Base-by-base conservation (phyloP, 192 early-diverging fungal species). In the Coemansia sp. region DNA sequence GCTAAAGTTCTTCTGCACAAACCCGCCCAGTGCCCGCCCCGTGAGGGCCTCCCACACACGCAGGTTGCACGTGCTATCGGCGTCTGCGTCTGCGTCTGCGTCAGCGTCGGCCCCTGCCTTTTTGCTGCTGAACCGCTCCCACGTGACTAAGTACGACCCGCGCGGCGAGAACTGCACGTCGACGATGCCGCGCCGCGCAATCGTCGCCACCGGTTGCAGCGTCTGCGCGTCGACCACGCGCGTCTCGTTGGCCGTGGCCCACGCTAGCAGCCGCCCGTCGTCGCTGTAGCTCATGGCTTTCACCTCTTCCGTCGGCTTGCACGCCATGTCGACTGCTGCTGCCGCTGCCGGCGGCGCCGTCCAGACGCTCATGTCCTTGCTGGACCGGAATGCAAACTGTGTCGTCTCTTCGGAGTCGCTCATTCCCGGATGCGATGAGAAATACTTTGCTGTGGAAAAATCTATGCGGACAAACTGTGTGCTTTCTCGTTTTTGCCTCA, bases 151-250 rank as follows among this genome's bases (percentile, higher is more conserved):
- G 59, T 88, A 98, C 25, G 84, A 93, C 57, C 91, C 92, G 55
- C 82, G 82, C 56, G 96, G 94, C 12, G 96, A 98, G 69, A 98
- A 94, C 64, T 81, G 89, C 27, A 93, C 83, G 81, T 93, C 93
- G 54, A 94, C 73, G 21, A 93, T 83, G 64, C 86, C 85, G 47
- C 81, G 69, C 48, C 77, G 72, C 17, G 66, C 67, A 55, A 97
- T 83, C 34, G 81, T 84, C 54, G 81, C 82, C 23, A 89, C 67
- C n/a, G 82, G 67, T 54, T 81, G 63, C 45, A 86, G 67, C 18
- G 81, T 83, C 48, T 78, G 67, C 27, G 92, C 86, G 66, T 92
- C 83, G 60, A 86, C 84, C 47, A 94, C 78, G 59, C 87, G 86
- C 51, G 91, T 87, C 40, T 66, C 57, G 34, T 14, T 77, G 23